A percentile compares a stretch with the other conserved stretches of the same genome.
phyloP scores from a whole-genome alignment of 345 rosid species.

The Murraya koenigii region DNA sequence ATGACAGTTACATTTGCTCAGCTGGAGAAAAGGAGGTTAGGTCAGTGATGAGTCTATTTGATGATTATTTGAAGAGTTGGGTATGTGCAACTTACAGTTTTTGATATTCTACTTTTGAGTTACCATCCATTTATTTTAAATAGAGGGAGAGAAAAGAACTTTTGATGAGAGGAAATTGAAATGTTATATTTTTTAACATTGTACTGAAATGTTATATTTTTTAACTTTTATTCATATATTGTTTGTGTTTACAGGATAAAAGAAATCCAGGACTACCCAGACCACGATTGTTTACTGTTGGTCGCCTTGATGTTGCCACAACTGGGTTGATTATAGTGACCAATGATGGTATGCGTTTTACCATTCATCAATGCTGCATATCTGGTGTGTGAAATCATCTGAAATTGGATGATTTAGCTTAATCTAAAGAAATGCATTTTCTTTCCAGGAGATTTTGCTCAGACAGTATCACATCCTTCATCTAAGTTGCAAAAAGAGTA shows the following conservation, averaged over 20 bases:
- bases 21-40: constrained; percentile 78
- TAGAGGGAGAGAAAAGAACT: neutral
- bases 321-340: constrained; percentile 84
- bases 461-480: constrained; percentile 85
- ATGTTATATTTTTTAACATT: no score
- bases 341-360: constrained; percentile 62
- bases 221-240: neutral
- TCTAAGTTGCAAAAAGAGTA: constrained; percentile 81
- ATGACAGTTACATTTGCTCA: constrained; percentile 86
- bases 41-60: constrained; percentile 67
- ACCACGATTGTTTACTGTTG: constrained; percentile 93
- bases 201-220: neutral
- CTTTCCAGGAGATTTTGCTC: constrained; percentile 82
- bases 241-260: constrained; percentile 46
- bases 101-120: neutral
- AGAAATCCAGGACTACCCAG: constrained; percentile 65
- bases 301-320: constrained; percentile 97
- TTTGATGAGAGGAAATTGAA: neutral
- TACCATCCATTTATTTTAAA: neutral
- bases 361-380: neutral
- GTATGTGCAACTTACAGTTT: constrained; percentile 33
- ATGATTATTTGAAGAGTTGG: constrained; percentile 70
- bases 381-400: neutral
- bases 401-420: constrained; percentile 3
- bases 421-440: constrained; percentile 3